Base-by-base conservation (phyloP, 1,139 yeast genomes). In the Taphrina confusa region DNA sequence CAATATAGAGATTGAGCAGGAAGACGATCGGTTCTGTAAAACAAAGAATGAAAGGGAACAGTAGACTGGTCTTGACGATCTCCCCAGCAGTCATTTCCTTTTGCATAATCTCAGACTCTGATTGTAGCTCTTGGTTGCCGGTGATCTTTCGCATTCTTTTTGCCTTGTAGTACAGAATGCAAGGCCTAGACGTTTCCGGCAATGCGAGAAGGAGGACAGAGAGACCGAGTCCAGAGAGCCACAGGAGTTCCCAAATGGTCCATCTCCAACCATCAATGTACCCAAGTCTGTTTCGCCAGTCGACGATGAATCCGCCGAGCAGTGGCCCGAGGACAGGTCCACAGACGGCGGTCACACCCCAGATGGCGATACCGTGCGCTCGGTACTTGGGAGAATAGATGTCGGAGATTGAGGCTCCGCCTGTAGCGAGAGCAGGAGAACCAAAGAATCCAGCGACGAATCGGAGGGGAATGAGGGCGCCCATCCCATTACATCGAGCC, bases 181-280 rank as follows among this genome's bases (percentile, higher is more conserved):
- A 89, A 4, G 95, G 92, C 8, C 95, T 90, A 72, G 87, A 90
- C 23, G 97, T 90, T 75, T 91, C 97, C 8, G 95, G 95, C 70
- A 82, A 75, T 55, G 74, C 51, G 11, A 70, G 71, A 69, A 81
- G 81, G 46, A 83, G 79, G 0, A 85, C 82, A 0, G 84, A 83
- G 0, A 87, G 84, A 1, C 85, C 85, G 45, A 82, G 28, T 74
- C 1, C 62, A 31, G 55, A 69, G 1, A 74, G 69, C 30, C 65
- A 64, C 80, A 74, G 63, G 75, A 82, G 79, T 31, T 83, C 74
- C 84, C 86, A 83, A 47, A 67, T 65, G 4, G 72, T 61, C 39
- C 89, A 85, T 71, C 82, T 77, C 87, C 91, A 84, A 60, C 83
- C 83, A 68, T 83, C 81, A 59, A 78, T 71, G n/a, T 33, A 47